Evolutionary conservation across 2,329 filamentous ascomycete genomes (phyloP).

Genomic region (Monosporascus sp.): DNA sequence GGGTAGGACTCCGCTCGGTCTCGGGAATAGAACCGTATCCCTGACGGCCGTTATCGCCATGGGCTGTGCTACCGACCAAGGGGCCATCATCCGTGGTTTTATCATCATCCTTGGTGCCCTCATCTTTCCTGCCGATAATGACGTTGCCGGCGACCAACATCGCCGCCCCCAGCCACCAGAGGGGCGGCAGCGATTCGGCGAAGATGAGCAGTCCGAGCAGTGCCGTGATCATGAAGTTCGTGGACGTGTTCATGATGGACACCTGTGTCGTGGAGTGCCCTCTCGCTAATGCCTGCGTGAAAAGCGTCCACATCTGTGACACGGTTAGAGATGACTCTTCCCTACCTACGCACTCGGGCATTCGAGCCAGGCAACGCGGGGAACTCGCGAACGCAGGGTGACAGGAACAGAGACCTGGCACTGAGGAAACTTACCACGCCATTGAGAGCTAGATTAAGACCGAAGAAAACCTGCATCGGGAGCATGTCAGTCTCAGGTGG

Average conservation of each 20-base stretch:
- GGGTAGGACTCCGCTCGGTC: background rate
- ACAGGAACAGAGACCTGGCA: background rate
- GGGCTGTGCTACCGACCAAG: too few species aligned
- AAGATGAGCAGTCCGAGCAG: conserved; percentile 67
- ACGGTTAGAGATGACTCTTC: too few species aligned
- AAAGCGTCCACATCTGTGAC: conserved; percentile 71
- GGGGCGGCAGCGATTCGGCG: conserved; percentile 60
- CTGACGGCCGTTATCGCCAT: background rate
- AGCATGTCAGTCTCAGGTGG: background rate
- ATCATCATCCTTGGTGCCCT: conserved; percentile 1
- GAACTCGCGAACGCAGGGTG: background rate
- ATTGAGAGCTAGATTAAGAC: conserved; percentile 69
- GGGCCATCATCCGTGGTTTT: too few species aligned
- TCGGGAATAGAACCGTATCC: background rate
- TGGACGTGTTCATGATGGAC: conserved; percentile 74
- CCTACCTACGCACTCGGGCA: too few species aligned
- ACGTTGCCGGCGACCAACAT: conserved; percentile 72
- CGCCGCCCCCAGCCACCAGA: conserved; percentile 73
- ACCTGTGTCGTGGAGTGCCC: conserved; percentile 74
- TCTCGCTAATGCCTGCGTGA: conserved; percentile 69
- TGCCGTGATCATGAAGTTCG: conserved; percentile 76
- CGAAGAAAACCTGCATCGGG: conserved; percentile 61
- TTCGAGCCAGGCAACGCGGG: too few species aligned
- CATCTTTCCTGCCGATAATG: conserved; percentile 62
- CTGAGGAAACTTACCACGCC: conserved; percentile 47